phyloP scores from a whole-genome alignment of 768 basidiomycete genomes.

The Chalciporus chontae region DNA sequence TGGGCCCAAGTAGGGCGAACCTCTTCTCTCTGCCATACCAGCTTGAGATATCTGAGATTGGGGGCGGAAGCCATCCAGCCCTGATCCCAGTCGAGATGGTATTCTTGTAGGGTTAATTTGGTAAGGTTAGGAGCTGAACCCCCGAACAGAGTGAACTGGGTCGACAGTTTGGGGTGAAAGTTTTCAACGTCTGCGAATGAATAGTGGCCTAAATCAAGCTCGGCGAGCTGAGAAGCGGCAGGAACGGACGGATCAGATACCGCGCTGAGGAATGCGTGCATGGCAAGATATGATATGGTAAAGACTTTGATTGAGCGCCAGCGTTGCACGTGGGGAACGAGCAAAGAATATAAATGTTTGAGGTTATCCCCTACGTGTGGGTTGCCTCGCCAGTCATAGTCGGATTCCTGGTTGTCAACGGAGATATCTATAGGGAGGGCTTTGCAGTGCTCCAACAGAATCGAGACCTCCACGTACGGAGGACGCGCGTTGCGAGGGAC shows the following conservation, averaged over 20 bases:
- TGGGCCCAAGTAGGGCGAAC: slow-evolving; percentile 58
- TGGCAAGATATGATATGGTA: slow-evolving; percentile 41
- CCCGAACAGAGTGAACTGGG: slow-evolving; percentile 48
- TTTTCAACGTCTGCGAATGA: slow-evolving; percentile 40
- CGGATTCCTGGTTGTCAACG: slow-evolving; percentile 39
- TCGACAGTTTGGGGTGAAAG: slow-evolving; percentile 25
- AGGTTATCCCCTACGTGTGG: slow-evolving; percentile 23
- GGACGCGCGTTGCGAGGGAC: slow-evolving; percentile 25
- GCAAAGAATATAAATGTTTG: slow-evolving; percentile 27
- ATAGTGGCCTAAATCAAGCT: slow-evolving; percentile 53
- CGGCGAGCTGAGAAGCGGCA: slow-evolving; percentile 51
- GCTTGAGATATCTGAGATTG: slow-evolving; percentile 46
- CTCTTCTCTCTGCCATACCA: slow-evolving; percentile 60
- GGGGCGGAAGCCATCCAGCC: slow-evolving; percentile 28
- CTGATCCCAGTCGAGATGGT: slow-evolving; percentile 60
- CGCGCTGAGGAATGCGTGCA: slow-evolving; percentile 40
- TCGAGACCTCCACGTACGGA: slow-evolving; percentile 41
- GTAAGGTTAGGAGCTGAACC: slow-evolving; percentile 50
- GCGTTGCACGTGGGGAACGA: slow-evolving; percentile 50
- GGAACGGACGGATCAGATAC: slow-evolving; percentile 38
- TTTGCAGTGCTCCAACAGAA: slow-evolving; percentile 52
- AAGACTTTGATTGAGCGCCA: slow-evolving; percentile 53
- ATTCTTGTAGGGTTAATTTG: slow-evolving; percentile 44
- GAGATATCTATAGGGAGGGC: slow-evolving; percentile 53
- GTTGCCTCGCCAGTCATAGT: slow-evolving; percentile 10